Evolutionary conservation across 768 basidiomycete genomes (phyloP), one percentile per base, ranked within the genome.

Genomic region (Russula olivacea): DNA sequence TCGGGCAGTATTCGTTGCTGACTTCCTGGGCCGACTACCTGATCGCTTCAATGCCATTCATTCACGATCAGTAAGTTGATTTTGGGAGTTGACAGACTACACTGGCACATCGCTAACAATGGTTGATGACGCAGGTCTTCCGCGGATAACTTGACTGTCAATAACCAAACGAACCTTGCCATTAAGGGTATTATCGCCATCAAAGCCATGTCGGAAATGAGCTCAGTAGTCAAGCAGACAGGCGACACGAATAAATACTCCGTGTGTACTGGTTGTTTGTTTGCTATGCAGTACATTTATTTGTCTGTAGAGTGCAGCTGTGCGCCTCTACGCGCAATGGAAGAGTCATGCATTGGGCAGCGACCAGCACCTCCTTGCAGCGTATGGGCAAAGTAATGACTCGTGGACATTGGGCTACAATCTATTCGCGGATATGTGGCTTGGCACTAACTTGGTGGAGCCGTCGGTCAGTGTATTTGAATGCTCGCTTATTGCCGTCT

Each of bases 111-210:
- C 25, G 11, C 38, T 49, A 48, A 64, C 21, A 43, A 61, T 59
- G 47, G 30, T 59, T 8, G 53, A 36, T 40, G n/a, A 38, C 34
- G 59, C 52, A 68, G 70, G 36, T 17, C 34, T 10, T 55, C 61
- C 7, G 61, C 65, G 2, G 66, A 71, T 55, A 15, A 19, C 1
- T 23, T 52, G 10, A 25, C 49, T 2, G 63, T 32, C n/a, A 78
- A 77, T 9, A 86, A 87, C 67, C 84, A 86, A 69, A 87, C 86
- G 17, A 87, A 87, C 68, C 76, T 87, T 28, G 86, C 85, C 5
- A 82, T 87, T 72, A 89, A 88, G 69, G 87, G 86, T 38, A 85
- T 87, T 61, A 73, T 86, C 55, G 86, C 84, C 7, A 85, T 88
- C 68, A 74, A 80, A 63, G 83, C 82, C 6, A 86, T 88, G 84